Evolutionary conservation across 352 stramenopile species (phyloP).

Genomic region (Pythium phragmiticola): DNA sequence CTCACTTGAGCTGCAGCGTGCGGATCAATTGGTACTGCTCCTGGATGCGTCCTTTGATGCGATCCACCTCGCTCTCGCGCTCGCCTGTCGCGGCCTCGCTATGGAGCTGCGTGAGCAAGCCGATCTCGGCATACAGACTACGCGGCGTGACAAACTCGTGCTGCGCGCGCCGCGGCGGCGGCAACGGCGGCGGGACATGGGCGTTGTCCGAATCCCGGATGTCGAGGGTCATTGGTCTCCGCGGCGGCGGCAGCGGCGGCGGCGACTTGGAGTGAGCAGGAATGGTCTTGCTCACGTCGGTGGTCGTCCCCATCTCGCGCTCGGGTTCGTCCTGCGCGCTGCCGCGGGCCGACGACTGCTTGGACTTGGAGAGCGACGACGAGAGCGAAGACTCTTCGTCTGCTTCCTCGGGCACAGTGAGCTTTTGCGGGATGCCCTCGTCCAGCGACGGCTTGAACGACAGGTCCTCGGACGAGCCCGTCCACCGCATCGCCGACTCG

Average conservation of each 20-base stretch:
- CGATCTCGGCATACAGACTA: constrained; percentile 24
- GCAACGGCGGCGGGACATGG: background rate
- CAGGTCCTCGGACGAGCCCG: constrained; percentile 14
- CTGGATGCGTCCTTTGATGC: constrained; percentile 24
- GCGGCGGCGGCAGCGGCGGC: too few species aligned
- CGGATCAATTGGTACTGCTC: constrained; percentile 29
- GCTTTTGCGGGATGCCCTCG: constrained; percentile 1
- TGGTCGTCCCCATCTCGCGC: constrained; percentile 4
- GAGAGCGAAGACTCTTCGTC: constrained; percentile 8
- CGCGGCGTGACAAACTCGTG: constrained; percentile 14
- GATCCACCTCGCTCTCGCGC: constrained; percentile 16
- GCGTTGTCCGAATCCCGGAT: background rate
- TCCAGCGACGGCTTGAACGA: constrained; percentile 21
- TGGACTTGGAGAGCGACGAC: constrained; percentile 6
- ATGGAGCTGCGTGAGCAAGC: constrained; percentile 19
- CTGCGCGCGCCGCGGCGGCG: background rate
- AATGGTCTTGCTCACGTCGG: background rate
- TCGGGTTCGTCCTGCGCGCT: background rate
- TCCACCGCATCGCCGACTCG: constrained; percentile 1
- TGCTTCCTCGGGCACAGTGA: constrained; percentile 13
- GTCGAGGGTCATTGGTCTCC: too few species aligned
- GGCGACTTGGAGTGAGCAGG: background rate
- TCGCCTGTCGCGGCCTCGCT: constrained; percentile 16
- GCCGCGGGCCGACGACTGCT: background rate
- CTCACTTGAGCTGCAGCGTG: constrained; percentile 21